Base-by-base conservation (phyloP, 2,329 filamentous ascomycete species). In the Colletotrichum neosansevieriae region DNA sequence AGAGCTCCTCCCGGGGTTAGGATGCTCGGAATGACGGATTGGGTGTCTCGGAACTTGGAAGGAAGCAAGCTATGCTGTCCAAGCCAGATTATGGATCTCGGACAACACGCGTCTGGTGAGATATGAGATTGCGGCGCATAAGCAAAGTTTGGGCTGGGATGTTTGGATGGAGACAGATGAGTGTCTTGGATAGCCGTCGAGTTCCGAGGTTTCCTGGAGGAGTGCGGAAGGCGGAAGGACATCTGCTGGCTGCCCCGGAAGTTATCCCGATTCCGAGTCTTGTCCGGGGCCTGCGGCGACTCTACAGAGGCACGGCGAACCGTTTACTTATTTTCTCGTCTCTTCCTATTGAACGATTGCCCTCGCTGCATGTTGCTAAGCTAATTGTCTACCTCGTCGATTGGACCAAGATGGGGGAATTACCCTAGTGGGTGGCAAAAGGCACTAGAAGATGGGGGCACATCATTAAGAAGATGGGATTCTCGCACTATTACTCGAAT, bases 331-430 rank as follows among this genome's bases (percentile, higher is more conserved):
- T 60, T 71, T 75, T 53, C 75, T 72, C 66, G 70, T 71, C 32
- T 73, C 74, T 15, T 76, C 70, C 72, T 73, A 76, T 44, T 77
- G 76, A 17, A 67, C 24, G 32, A 71, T 72, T 9, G 70, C 69
- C 6, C 73, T 70, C 3, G 72, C 49, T 3, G 71, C 53, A n/a
- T n/a, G n/a, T n/a, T n/a, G n/a, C n/a, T n/a, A n/a, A n/a, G n/a
- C n/a, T n/a, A n/a, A n/a, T n/a, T n/a, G n/a, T 29, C 6, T 29
- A 29, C 24, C 24, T 29, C 6, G 24, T 29, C 3, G 24, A 29
- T 29, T 29, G 24, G 5, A 3, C 24, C 3, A 29, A 29, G 24
- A n/a, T n/a, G n/a, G n/a, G n/a, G n/a, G n/a, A n/a, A n/a, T n/a
- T n/a, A n/a, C n/a, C n/a, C n/a, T n/a, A n/a, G n/a, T n/a, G n/a